These are phyloP conservation scores for Camellia oleifera DNA, from an alignment of 179 eudicot genomes.

Conservation along the genomic window DNA sequence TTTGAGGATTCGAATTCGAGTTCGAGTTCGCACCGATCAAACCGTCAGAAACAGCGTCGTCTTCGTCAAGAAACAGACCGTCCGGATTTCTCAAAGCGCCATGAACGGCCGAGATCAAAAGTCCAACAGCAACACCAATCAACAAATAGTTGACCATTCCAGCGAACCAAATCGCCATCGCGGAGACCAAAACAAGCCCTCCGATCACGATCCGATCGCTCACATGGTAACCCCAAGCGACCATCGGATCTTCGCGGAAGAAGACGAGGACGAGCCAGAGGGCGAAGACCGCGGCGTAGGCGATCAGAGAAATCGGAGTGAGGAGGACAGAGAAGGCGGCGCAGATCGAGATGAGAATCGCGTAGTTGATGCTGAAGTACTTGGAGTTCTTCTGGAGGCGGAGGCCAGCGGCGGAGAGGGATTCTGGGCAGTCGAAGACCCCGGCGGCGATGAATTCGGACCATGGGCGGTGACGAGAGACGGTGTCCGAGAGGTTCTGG, in stretches of 20 bases:
- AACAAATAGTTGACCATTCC: conserved; percentile 23
- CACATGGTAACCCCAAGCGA: conserved; percentile 23
- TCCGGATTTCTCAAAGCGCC: too few species aligned
- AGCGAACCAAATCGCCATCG: conserved; percentile 20
- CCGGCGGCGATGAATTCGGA: conserved; percentile 27
- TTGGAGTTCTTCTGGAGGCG: conserved; percentile 30
- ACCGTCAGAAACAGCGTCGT: conserved; percentile 36
- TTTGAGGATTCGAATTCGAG: too few species aligned
- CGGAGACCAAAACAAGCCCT: conserved; percentile 18
- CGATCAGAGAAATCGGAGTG: conserved; percentile 15
- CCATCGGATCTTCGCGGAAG: conserved; percentile 36
- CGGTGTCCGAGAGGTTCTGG: conserved; percentile 35
- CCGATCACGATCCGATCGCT: conserved; percentile 23
- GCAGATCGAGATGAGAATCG: conserved; percentile 23
- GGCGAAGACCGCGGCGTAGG: conserved; percentile 9
- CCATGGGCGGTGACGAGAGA: conserved; percentile 42
- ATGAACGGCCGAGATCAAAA: conserved; percentile 16
- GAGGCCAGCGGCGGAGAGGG: conserved; percentile 21
- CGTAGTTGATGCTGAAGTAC: conserved; percentile 35
- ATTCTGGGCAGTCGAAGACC: conserved; percentile 20
- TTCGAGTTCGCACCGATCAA: conserved; percentile 20
- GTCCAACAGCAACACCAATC: conserved; percentile 28
- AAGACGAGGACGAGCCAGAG: conserved; percentile 32
- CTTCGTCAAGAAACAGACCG: conserved; percentile 38
- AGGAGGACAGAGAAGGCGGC: conserved; percentile 26